Conservation (phyloP, 2,329 filamentous ascomycete genomes). For the Teratosphaeria epicoccoides region DNA sequence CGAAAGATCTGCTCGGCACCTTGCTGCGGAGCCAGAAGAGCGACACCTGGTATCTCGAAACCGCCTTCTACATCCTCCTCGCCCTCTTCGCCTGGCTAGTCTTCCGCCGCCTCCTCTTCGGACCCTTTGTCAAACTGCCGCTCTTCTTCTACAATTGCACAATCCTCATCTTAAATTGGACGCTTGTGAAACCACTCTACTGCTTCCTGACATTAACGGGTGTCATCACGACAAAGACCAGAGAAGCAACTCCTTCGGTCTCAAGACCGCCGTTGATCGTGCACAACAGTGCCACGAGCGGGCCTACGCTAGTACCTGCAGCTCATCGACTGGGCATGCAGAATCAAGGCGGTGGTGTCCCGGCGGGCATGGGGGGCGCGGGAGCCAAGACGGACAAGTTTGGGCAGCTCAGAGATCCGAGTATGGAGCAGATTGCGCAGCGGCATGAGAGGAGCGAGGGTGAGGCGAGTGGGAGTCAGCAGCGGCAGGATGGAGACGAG, state of each 20-base stretch:
- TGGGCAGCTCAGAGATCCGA: constrained; percentile 16
- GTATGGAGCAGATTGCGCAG: constrained; percentile 27
- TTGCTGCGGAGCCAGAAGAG: constrained; percentile 83
- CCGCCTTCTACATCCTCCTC: constrained; percentile 70
- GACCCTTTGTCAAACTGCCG: constrained; percentile 76
- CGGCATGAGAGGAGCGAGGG: constrained; percentile 31
- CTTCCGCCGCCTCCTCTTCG: constrained; percentile 75
- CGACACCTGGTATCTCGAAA: constrained; percentile 96
- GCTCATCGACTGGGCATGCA: constrained; percentile 11
- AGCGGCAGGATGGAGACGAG: background rate
- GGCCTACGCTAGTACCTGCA: constrained; percentile 23
- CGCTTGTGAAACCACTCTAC: constrained; percentile 25
- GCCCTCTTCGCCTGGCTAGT: constrained; percentile 74
- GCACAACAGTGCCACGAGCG: constrained; percentile 34
- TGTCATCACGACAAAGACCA: constrained; percentile 24
- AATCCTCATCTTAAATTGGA: constrained; percentile 19
- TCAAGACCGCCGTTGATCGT: constrained; percentile 31
- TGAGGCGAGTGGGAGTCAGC: background rate
- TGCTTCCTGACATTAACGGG: constrained; percentile 46
- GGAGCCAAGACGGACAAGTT: constrained; percentile 25
- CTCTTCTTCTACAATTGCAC: constrained; percentile 16
- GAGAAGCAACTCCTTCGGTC: constrained; percentile 13
- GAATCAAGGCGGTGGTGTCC: constrained; percentile 24
- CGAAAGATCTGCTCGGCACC: constrained; percentile 63
- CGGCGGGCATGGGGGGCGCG: constrained; percentile 42